Conservation (phyloP, 2,329 filamentous ascomycete species). For the Ceratocystis colombiana region DNA sequence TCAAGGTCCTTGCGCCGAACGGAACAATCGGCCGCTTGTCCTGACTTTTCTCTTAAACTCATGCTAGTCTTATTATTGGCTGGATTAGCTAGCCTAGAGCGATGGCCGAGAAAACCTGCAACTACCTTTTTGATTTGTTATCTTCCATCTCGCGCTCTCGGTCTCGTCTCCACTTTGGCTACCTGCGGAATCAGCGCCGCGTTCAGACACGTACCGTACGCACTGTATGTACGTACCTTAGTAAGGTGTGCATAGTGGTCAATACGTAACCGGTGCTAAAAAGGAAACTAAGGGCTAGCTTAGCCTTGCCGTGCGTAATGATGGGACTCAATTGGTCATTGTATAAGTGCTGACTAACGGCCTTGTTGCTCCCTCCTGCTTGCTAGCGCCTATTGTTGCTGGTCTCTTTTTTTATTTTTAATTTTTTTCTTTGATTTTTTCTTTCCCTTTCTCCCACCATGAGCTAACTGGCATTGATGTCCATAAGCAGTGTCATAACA, state of each 20-base stretch:
- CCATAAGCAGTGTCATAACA: no score
- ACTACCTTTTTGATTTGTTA: not conserved
- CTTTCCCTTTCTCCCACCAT: no score
- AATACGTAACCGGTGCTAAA: not conserved
- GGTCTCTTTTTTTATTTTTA: no score
- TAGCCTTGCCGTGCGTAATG: no score
- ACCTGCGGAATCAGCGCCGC: not conserved
- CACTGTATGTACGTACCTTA: not conserved
- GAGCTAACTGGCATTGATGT: no score
- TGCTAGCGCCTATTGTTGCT: no score
- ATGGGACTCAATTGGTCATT: no score
- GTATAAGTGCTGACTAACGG: no score
- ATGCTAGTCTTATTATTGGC: not conserved
- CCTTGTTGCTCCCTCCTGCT: no score
- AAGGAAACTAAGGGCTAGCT: not conserved
- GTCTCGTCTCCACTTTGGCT: not conserved
- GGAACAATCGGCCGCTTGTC: no score
- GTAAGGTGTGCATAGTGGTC: not conserved
- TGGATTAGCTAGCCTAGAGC: not conserved
- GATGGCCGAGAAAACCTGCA: not conserved
- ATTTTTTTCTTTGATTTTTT: no score
- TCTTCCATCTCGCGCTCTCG: not conserved
- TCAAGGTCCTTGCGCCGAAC: no score
- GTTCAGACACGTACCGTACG: not conserved
- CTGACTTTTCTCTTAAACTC: not conserved